phyloP scores from a whole-genome alignment of 208 protist species.

The Leishmania braziliensis region DNA sequence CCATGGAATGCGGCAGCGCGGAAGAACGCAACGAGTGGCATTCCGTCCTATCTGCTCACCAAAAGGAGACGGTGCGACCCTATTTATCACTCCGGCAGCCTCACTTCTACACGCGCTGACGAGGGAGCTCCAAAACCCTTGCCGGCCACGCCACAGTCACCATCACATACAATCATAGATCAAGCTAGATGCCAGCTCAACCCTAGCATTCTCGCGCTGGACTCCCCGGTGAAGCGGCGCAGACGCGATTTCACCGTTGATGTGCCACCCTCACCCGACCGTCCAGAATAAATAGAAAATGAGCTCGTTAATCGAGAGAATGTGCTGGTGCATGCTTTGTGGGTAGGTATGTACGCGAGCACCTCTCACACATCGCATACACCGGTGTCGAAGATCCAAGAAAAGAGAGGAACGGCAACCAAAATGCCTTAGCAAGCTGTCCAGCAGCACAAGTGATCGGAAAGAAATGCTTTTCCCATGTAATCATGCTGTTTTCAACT shows the following conservation, averaged over 20 bases:
- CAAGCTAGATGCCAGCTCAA: not conserved
- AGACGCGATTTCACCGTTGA: constrained; percentile 23
- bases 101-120: not conserved
- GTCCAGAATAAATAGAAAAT: constrained; percentile 9
- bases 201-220: constrained; percentile 31
- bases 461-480: not conserved
- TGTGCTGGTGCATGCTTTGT: not conserved
- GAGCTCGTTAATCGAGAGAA: not conserved
- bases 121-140: not conserved
- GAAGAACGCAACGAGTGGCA: constrained; percentile 14
- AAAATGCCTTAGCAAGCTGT: not conserved
- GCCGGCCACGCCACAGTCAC: not conserved
- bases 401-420: not conserved
- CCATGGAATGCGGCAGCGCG: constrained; percentile 19
- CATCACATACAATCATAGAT: constrained; percentile 14
- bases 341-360: not conserved
- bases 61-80: constrained; percentile 25
- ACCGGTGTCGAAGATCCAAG: not conserved
- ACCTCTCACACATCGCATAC: not conserved
- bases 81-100: not conserved
- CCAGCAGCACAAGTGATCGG: not conserved
- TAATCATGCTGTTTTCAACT: not conserved
- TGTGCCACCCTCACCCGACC: constrained; percentile 42
- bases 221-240: constrained; percentile 45
- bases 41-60: constrained; percentile 48